phyloP scores from a whole-genome alignment of 169 alveolate genomes.

The Plasmodium coatneyi region DNA sequence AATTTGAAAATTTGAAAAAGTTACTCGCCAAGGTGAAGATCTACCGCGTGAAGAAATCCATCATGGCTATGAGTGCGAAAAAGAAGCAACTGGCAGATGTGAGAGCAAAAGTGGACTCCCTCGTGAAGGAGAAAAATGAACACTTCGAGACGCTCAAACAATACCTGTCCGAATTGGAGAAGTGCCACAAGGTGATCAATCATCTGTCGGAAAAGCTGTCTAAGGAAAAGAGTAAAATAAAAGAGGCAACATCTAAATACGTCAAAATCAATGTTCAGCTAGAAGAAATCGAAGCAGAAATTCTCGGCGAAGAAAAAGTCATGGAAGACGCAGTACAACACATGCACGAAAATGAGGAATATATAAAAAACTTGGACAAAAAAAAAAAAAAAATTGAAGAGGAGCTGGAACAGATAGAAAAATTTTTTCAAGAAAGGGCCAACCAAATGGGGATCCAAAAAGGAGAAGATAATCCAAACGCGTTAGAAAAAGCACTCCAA shows the following conservation, averaged over 20 bases:
- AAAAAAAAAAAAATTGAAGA: conserved; percentile 20
- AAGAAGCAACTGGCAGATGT: conserved; percentile 66
- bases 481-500: not conserved
- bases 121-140: conserved; percentile 48
- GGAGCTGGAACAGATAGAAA: conserved; percentile 19
- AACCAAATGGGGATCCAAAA: not conserved
- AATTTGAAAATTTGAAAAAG: conserved; percentile 30
- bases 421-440: not conserved
- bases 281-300: conserved; percentile 20
- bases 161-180: conserved; percentile 62
- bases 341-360: conserved; percentile 23
- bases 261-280: conserved; percentile 14
- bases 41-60: conserved; percentile 24
- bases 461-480: not conserved
- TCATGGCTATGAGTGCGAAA: conserved; percentile 20
- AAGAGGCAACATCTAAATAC: conserved; percentile 33
- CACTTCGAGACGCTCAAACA: conserved; percentile 27
- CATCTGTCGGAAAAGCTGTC: conserved; percentile 8
- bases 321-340: conserved; percentile 52
- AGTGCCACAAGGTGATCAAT: conserved; percentile 71
- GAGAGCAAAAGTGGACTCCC: conserved; percentile 69
- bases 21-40: conserved; percentile 9
- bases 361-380: conserved; percentile 37
- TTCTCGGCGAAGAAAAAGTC: conserved; percentile 30
- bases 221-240: conserved; percentile 15